Evolutionary conservation across 2,329 filamentous ascomycete genomes (phyloP), one percentile per base, ranked within the genome.

Genomic region (Talaromyces sp.): DNA sequence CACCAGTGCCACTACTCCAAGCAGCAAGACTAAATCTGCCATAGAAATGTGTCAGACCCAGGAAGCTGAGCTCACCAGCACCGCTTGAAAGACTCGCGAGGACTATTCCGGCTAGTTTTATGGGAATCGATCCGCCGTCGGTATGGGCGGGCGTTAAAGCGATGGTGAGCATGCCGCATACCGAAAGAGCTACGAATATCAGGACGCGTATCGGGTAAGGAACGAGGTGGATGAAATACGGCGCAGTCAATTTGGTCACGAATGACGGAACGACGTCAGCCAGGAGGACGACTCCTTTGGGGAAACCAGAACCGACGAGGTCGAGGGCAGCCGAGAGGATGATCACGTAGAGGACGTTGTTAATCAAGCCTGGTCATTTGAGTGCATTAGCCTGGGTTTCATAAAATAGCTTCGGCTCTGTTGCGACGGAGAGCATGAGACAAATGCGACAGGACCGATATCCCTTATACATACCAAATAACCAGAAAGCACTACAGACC

Each of bases 301-400:
- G 94, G 1, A 97, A 81, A 63, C 80, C 73, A 33, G 89, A 87
- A 36, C 93, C 93, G 66, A 97, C 94, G 61, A 99, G 89, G 69
- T 99, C 94, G 67, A 97, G 89, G 3, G 94, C 94, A 36, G 94
- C 89, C 31, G 91, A 95, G 67, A 99, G 88, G 70, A 97, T 94
- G 72, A 97, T 89, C 57, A 97, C 93, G 75, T 97, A 97, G 76
- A 97, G 88, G 65, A 97, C 90, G 77, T 97, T 97, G 76, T 99
- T 97, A 71, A 97, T 94, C 17, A 94, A 78, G 54, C 90, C 90
- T 93, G 25, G 31, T 37, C 5, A 28, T 37, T n/a, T 25, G 17
- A 43, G 13, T 31, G 19, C 33, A 36, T 48, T 41, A 48, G 31
- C 21, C 33, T n/a, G 53, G n/a, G 25, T 28, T 28, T 28, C 25